Evolutionary conservation across 1,284 basidiomycete species (phyloP), one percentile per base, ranked within the genome.

Genomic region (Ustilago lituana): DNA sequence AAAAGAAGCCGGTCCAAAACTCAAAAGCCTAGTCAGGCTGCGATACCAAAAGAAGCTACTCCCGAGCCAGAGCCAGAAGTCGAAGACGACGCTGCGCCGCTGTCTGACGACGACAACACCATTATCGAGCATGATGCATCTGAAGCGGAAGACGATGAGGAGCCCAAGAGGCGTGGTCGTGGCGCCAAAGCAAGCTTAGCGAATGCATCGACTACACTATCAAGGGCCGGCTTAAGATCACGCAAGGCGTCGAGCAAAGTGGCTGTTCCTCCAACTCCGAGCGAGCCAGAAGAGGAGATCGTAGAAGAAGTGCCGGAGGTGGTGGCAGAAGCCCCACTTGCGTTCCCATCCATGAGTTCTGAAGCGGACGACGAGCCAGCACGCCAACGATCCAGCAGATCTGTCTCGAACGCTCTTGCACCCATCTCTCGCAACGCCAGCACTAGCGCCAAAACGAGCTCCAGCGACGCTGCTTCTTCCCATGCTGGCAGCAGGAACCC

Each of bases 1-100:
- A 70, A 60, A n/a, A 41, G 49, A 14, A 64, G 61, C 37, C 56
- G 66, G 14, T 70, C 61, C 33, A 70, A 54, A 32, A 44, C 49
- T 3, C 61, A 61, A 26, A 70, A 70, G 54, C 58, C 62, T 14
- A 43, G 62, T 22, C 49, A 68, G 40, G 40, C 52, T 4, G 23
- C 17, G 11, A 37, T 55, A 14, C 23, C 38, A 7, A 41, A 32
- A 26, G 43, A 51, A 12, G 22, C 48, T 1, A 48, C 41, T 14
- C 49, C 58, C 1, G 53, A 48, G 35, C 51, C 52, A 1, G 39
- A 60, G 32, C 44, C 54, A 7, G 51, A 61, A 33, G 12, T 19
- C 2, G 51, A 44, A 36, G 43, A 29, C 8, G 58, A 54, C n/a
- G 53, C 53, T 15, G 32, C 31, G 9, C 52, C 20, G 31, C 46